Evolutionary conservation across 2,329 filamentous ascomycete species (phyloP).

Genomic region (Xylariales sp.): DNA sequence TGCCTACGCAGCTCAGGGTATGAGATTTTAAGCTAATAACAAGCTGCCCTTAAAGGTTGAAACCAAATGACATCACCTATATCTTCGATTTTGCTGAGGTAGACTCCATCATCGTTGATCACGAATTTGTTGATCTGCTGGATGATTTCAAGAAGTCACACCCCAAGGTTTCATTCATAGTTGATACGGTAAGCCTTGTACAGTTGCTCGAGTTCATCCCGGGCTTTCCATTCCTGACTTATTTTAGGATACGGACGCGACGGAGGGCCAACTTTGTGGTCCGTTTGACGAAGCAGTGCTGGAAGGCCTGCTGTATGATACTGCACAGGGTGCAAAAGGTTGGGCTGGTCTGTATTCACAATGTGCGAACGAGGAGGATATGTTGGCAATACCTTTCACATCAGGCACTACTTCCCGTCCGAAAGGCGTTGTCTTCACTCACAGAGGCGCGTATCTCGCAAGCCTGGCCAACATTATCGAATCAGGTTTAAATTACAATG

Average conservation of each 20-base stretch:
- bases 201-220: no score
- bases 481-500: slow-evolving; percentile 70
- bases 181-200: slow-evolving; percentile 54
- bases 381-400: slow-evolving; percentile 88
- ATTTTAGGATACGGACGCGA: slow-evolving; percentile 73
- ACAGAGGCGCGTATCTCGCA: slow-evolving; percentile 82
- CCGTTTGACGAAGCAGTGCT: slow-evolving; percentile 80
- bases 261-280: slow-evolving; percentile 68
- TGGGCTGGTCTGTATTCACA: slow-evolving; percentile 76
- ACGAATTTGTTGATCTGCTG: slow-evolving; percentile 71
- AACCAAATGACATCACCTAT: slow-evolving; percentile 77
- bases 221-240: neutral
- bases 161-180: slow-evolving; percentile 63
- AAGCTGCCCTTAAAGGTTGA: slow-evolving; percentile 12
- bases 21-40: neutral
- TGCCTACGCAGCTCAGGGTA: slow-evolving; percentile 8
- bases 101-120: slow-evolving; percentile 81
- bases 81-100: slow-evolving; percentile 86
- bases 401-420: slow-evolving; percentile 87
- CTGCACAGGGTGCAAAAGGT: slow-evolving; percentile 58
- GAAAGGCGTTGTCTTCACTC: slow-evolving; percentile 90
- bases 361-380: slow-evolving; percentile 69
- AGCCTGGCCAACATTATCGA: slow-evolving; percentile 84
- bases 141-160: slow-evolving; percentile 58
- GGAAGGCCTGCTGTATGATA: slow-evolving; percentile 74